Evolutionary conservation across 2,329 filamentous ascomycete genomes (phyloP).

Genomic region (Calcarisporium arbuscula): DNA sequence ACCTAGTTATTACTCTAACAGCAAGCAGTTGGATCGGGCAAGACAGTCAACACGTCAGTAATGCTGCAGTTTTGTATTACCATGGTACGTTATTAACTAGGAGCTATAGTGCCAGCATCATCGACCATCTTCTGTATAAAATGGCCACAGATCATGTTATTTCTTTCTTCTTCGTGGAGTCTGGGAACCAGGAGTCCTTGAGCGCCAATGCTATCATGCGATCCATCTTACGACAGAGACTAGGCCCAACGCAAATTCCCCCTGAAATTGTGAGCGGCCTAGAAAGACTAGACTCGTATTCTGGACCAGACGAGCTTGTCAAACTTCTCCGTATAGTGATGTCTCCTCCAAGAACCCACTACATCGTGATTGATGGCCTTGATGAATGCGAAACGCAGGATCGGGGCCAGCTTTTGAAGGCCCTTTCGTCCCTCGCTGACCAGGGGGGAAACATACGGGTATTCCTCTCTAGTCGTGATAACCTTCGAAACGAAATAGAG

Average conservation of each 20-base stretch:
- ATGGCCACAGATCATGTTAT: conserved; percentile 4
- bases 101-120: conserved; percentile 6
- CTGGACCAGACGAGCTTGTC: not conserved
- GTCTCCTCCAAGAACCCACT: conserved; percentile 5
- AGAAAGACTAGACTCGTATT: not conserved
- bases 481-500: conserved; percentile 11
- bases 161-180: conserved; percentile 11
- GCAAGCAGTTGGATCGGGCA: conserved; percentile 17
- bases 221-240: conserved; percentile 12
- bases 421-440: not conserved
- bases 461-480: conserved; percentile 22
- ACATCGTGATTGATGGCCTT: conserved; percentile 26
- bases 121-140: conserved; percentile 8
- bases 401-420: conserved; percentile 6
- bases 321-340: conserved; percentile 1
- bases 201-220: conserved; percentile 10
- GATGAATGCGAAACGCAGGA: conserved; percentile 24
- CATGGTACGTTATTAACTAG: not conserved
- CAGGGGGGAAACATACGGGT: conserved; percentile 11
- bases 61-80: not conserved
- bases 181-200: conserved; percentile 8
- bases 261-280: conserved; percentile 1
- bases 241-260: conserved; percentile 1
- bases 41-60: conserved; percentile 15
- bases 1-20: not conserved